Conservation (phyloP, 345 rosid genomes). For the Erucastrum elatum region DNA sequence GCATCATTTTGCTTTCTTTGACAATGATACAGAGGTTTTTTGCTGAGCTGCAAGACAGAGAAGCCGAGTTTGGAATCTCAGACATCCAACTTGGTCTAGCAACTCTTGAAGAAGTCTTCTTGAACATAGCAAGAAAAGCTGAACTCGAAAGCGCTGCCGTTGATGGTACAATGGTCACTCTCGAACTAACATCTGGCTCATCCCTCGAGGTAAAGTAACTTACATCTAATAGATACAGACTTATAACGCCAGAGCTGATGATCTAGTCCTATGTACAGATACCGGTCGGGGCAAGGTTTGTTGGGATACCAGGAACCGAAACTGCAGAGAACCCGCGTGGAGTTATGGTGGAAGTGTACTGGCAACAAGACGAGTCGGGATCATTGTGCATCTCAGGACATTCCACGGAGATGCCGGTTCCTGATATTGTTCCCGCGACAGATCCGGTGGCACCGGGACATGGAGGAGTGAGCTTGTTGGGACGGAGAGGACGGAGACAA, state of each 20-base stretch:
- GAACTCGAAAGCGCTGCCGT: conserved; percentile 88
- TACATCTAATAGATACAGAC: neutral
- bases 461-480: conserved; percentile 26
- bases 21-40: conserved; percentile 51
- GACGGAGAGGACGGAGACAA: conserved; percentile 43
- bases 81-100: conserved; percentile 90
- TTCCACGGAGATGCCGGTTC: conserved; percentile 68
- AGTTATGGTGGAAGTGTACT: conserved; percentile 86
- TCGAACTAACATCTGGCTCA: conserved; percentile 63
- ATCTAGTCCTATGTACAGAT: conserved; percentile 48
- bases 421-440: conserved; percentile 41
- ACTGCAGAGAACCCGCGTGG: conserved; percentile 63
- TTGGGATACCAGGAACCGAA: conserved; percentile 73
- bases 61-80: conserved; percentile 61
- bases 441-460: conserved; percentile 34
- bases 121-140: conserved; percentile 89
- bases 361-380: conserved; percentile 90
- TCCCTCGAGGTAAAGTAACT: conserved; percentile 52
- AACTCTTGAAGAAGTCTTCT: conserved; percentile 96
- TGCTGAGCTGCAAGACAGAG: conserved; percentile 71
- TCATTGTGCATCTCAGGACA: conserved; percentile 80
- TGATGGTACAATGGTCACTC: conserved; percentile 68
- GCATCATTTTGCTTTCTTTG: neutral
- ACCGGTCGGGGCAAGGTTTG: conserved; percentile 78
- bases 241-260: neutral